Base-by-base conservation (phyloP, 2,329 filamentous ascomycete genomes). In the Cyphellophora europaea region DNA sequence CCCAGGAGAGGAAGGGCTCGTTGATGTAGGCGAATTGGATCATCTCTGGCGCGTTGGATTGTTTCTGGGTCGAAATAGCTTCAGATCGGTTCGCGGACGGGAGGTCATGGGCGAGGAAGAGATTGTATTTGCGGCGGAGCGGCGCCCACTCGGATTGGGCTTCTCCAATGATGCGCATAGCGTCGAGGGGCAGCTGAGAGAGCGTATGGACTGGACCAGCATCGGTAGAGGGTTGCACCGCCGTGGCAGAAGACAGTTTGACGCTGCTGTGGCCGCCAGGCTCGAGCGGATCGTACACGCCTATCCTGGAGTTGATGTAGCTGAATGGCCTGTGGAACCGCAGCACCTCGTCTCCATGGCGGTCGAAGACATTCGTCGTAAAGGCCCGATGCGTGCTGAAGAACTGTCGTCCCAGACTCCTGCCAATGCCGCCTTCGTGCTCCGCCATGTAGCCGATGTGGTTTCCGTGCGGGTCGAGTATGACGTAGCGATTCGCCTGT, bases 361-460 rank as follows among this genome's bases (percentile, higher is more conserved):
- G 61, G 47, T 79, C 75, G 53, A 80, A 79, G 2, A 80, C 72
- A 53, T 79, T 72, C 4, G 74, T 74, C 11, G 74, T 77, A 42
- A 80, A 79, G 40, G 71, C 71, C 27, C 76, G 61, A 51, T 79
- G 75, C 3, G 75, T 79, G 41, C 63, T 65, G 44, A 75, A 71
- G 63, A 71, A 69, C 50, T 79, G 76, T 36, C 76, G 62, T 11
- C 66, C 65, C 52, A 79, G 59, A 18, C 67, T 64, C 36, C 61
- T 69, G 2, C 65, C 72, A 36, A 79, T 56, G 1, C 74, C 72
- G 39, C 70, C 70, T 30, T 79, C 76, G 48, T 71, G 67, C 53
- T 80, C 76, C 19, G 73, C 75, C 50, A 80, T 69, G 45, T 75
- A 79, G 10, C 76, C 76, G 28, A 79, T 64, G 43, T 77, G 75